A percentile compares a stretch with the other conserved stretches of the same genome.
Conservation (phyloP, 2,329 filamentous ascomycete species). For the Phoma herbarum region DNA sequence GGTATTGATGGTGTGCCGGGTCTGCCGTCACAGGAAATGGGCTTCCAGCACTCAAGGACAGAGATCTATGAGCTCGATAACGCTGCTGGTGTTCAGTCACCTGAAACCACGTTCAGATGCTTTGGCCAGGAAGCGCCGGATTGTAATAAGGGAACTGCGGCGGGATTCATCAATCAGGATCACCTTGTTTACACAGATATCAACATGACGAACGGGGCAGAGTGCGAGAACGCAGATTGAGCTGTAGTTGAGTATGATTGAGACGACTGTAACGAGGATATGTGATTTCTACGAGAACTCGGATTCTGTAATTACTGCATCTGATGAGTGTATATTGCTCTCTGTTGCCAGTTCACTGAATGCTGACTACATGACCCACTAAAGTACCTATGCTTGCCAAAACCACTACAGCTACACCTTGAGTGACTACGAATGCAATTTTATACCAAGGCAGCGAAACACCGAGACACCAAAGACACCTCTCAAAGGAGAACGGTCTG, state of each 20-base stretch:
- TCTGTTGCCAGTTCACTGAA: neutral
- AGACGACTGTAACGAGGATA: neutral
- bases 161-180: constrained; percentile 24
- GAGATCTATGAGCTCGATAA: constrained; percentile 64
- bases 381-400: no score
- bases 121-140: constrained; percentile 29
- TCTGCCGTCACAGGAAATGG: constrained; percentile 66
- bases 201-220: constrained; percentile 18
- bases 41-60: constrained; percentile 71
- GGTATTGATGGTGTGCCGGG: constrained; percentile 71
- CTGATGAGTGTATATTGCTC: neutral
- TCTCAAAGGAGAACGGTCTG: no score
- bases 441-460: no score
- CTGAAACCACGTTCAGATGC: constrained; percentile 24
- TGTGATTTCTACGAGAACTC: neutral
- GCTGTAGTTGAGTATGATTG: neutral
- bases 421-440: no score
- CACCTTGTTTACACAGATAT: constrained; percentile 26
- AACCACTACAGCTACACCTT: no score
- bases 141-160: constrained; percentile 19
- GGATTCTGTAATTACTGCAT: neutral
- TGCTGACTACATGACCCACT: neutral
- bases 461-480: no score
- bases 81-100: constrained; percentile 15
- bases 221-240: constrained; percentile 6